phyloP scores from a whole-genome alignment of 768 basidiomycete species.

The Tylopilus plumbeoviolaceoides region DNA sequence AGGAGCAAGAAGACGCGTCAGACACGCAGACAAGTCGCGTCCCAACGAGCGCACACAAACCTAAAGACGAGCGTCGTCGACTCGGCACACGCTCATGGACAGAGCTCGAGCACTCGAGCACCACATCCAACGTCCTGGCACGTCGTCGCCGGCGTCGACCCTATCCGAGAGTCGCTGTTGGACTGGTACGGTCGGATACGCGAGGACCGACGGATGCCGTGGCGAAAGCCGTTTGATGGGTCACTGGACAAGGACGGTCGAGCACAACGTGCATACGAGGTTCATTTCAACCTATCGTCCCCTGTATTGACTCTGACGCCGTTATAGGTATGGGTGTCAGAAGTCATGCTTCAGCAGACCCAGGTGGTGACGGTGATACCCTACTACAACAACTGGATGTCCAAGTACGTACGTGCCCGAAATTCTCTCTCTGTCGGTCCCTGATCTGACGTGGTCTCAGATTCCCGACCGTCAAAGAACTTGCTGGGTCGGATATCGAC shows the following conservation, averaged over 20 bases:
- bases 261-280: slow-evolving; percentile 90
- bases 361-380: slow-evolving; percentile 92
- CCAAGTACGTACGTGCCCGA: slow-evolving; percentile 44
- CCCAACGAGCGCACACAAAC: slow-evolving; percentile 9
- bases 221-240: slow-evolving; percentile 73
- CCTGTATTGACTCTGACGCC: not conserved
- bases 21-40: too few relatives aligned
- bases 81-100: not conserved
- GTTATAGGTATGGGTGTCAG: slow-evolving; percentile 77
- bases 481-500: slow-evolving; percentile 72
- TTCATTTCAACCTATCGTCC: slow-evolving; percentile 28
- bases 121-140: slow-evolving; percentile 49
- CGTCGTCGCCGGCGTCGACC: slow-evolving; percentile 35
- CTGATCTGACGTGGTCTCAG: slow-evolving; percentile 32
- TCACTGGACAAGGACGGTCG: slow-evolving; percentile 52
- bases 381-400: slow-evolving; percentile 89
- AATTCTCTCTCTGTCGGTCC: not conserved
- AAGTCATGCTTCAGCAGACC: slow-evolving; percentile 97
- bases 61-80: too few relatives aligned
- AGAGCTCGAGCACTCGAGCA: not conserved
- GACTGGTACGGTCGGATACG: slow-evolving; percentile 72
- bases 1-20: slow-evolving; percentile 12
- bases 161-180: slow-evolving; percentile 48
- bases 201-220: slow-evolving; percentile 79
- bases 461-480: slow-evolving; percentile 79